Percentiles rank a stretch among this genome's conserved stretches.
Evolutionary conservation across 345 rosid species (phyloP).

Genomic region (Linum lewisii): DNA sequence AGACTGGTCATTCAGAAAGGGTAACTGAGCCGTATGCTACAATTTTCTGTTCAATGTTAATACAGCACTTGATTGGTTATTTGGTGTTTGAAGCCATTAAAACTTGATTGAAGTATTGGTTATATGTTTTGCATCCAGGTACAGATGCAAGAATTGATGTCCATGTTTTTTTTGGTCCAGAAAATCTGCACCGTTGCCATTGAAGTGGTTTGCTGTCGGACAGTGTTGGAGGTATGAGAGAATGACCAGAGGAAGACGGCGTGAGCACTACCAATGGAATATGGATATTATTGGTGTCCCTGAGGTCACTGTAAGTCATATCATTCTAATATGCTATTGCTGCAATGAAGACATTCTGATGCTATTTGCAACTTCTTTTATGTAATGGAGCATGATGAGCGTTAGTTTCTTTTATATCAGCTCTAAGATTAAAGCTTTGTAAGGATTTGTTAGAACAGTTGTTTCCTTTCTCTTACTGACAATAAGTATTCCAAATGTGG

Average conservation of each 20-base stretch:
- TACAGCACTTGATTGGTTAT: background rate
- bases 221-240: constrained; percentile 98
- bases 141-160: constrained; percentile 54
- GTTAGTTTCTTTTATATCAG: background rate
- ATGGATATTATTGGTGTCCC: constrained; percentile 97
- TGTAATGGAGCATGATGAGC: background rate
- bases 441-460: no score
- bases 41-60: background rate
- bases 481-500: background rate
- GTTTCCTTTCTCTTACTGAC: background rate
- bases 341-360: background rate
- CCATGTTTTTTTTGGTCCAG: constrained; percentile 59
- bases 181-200: constrained; percentile 78
- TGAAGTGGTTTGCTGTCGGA: constrained; percentile 95
- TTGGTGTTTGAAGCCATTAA: constrained; percentile 4
- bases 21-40: constrained; percentile 26
- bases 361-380: background rate
- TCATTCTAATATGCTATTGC: constrained; percentile 12
- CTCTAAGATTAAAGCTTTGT: background rate
- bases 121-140: constrained; percentile 44
- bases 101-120: constrained; percentile 17
- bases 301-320: constrained; percentile 55
- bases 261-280: constrained; percentile 98
- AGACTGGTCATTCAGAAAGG: constrained; percentile 95
- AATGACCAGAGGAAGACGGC: constrained; percentile 93